Evolutionary conservation across 2,329 filamentous ascomycete genomes (phyloP), one percentile per base, ranked within the genome.

Genomic region (Proliferodiscus dingleyae): DNA sequence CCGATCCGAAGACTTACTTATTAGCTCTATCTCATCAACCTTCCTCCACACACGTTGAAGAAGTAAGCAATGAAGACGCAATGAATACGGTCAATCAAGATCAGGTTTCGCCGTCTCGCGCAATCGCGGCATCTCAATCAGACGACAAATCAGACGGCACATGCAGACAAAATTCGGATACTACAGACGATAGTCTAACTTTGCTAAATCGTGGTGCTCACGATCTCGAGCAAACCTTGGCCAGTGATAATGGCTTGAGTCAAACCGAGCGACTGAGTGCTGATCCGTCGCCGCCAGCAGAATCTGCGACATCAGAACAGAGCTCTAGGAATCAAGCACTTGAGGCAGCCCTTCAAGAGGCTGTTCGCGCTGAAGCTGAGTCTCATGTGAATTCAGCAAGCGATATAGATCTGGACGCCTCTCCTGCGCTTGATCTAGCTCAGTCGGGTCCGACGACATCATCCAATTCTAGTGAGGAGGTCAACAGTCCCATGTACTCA

Each of bases 301-400:
- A 26, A 11, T 11, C 24, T 26, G 24, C 6, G 24, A 37, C 18
- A 7, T 21, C 19, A 4, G 9, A n/a, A 10, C 43, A 19, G 18
- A n/a, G 15, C 7, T 45, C 40, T 3, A 21, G 45, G 2, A 50
- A 61, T 46, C 53, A 52, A 37, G 53, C 50, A n/a, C 54, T 59
- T 11, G 57, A 61, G 21, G 53, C 53, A 18, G 56, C 56, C 7
- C 40, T 61, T 24, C 58, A 61, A 47, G 57, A 61, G 28, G 53
- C 54, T 15, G 52, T 57, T 16, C 55, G 52, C 15, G 55, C 56
- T 21, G 57, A 61, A 32, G 60, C 51, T n/a, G 56, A 62, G 24
- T 54, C 50, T 28, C 51, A 52, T 42, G 34, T 32, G 3, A 40
- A 46, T 2, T 43, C 16, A 7, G 44, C 45, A 11, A 49, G 43